Base-by-base conservation (phyloP, 805 yeast species). In the Cyberlindnera nakhonratchasimensis region DNA sequence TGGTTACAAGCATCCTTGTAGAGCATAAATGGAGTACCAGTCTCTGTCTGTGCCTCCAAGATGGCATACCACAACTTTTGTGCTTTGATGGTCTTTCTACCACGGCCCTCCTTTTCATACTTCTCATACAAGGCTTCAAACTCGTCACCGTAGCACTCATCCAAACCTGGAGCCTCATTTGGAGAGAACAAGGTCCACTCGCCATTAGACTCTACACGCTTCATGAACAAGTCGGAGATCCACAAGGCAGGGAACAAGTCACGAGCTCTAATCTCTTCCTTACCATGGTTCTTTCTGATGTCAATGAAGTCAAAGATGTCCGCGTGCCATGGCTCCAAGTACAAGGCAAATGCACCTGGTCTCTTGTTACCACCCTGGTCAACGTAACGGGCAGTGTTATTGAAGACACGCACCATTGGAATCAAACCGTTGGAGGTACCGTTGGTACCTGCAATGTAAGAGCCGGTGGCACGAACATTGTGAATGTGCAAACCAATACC, bases 341-440 rank as follows among this genome's bases (percentile, higher is more conserved):
- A 91, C 23, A 90, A 66, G 26, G 97, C 96, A 64, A 93, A 86
- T 2, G 99, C 99, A 48, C 98, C 98, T 0, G 99, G 99, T 58
- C 99, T 75, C 67, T 90, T 91, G 68, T 91, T 91, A 42, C 98
- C 98, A 49, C 99, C 99, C 71, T 91, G 99, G 59, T 91, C 98
- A 34, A 91, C 98, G 60, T 91, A 93, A 55, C 96, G 79, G 17
- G 99, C 98, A 20, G 98, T 89, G 66, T 89, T 86, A 70, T 91
- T 93, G 70, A 81, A 91, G 9, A 93, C 98, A 54, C 96, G 79
- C 19, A 91, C 69, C 98, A 91, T 90, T 18, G 99, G 99, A 29
- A 91, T 82, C 37, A 91, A 67, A 21, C 99, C 99, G 58, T 82
- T 87, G 3, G 97, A 88, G 9, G 86, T 79, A 39, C 98, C 99